Base-by-base conservation (phyloP, 2,329 filamentous ascomycete genomes). In the Monosporascus sp. region DNA sequence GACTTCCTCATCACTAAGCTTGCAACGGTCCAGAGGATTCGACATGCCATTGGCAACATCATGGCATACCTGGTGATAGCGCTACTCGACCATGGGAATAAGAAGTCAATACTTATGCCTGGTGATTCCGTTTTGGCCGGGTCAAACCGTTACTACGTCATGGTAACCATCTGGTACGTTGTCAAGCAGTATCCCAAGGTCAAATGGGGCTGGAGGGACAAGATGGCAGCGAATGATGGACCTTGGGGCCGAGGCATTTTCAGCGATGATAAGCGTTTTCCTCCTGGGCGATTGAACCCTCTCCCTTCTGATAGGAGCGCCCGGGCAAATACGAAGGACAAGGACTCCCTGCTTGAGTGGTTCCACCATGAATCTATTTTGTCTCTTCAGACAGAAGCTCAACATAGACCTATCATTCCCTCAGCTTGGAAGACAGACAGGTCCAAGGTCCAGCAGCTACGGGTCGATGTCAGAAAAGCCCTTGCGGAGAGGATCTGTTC, bases 121-220 rank as follows among this genome's bases (percentile, higher is more conserved):
- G 24, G 7, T 7, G 27, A 20, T 18, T 41, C 36, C 15, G 35
- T n/a, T n/a, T n/a, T n/a, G n/a, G n/a, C 5, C 17, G 37, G 54
- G 24, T 55, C 56, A n/a, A 53, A 52, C 14, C 54, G 50, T 24
- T 57, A 57, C 38, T 57, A 57, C 35, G 53, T 57, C 17, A 54
- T 51, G 43, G 54, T 57, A 24, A 57, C 56, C 2, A 50, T 57
- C 15, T 57, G 56, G 56, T 57, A 57, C 20, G 44, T 55, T 3
- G 53, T 54, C 22, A 54, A 55, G 11, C 39, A 38, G 15, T 47
- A 50, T 35, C 31, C 27, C 15, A 49, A 44, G 25, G 43, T 36
- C 25, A 36, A 41, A 31, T 55, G 53, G 53, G 45, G 38, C 14
- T 27, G 25, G 25, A n/a, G n/a, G n/a, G n/a, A n/a, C n/a, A n/a